Conservation (phyloP, 2,329 filamentous ascomycete species). For the Macrophomina pseudophaseolina region DNA sequence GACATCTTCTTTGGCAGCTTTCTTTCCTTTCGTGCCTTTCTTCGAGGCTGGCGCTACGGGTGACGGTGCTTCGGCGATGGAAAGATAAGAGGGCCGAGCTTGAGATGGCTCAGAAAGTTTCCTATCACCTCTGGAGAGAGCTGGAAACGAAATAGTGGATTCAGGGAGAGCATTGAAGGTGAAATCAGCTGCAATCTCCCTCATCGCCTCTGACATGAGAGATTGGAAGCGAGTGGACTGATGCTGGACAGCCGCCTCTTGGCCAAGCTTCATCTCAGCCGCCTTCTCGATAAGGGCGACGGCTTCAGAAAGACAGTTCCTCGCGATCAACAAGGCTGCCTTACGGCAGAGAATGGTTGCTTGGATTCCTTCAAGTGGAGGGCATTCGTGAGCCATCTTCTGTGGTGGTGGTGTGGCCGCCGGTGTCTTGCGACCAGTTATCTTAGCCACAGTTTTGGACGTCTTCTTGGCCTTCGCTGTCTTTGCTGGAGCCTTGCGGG, state of each 20-base stretch:
- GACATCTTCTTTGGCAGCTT: constrained; percentile 50
- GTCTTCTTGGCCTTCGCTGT: constrained; percentile 24
- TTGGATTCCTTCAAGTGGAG: constrained; percentile 49
- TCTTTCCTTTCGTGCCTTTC: constrained; percentile 15
- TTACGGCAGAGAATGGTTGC: constrained; percentile 58
- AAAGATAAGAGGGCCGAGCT: constrained; percentile 21
- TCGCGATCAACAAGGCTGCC: constrained; percentile 48
- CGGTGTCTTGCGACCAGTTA: constrained; percentile 19
- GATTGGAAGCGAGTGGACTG: constrained; percentile 68
- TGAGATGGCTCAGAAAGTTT: constrained; percentile 34
- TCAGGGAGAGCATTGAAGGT: constrained; percentile 91
- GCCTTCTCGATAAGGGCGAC: constrained; percentile 36
- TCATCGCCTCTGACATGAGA: constrained; percentile 70
- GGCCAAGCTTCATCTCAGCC: constrained; percentile 36
- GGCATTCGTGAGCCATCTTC: constrained; percentile 41
- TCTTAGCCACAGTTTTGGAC: constrained; percentile 28
- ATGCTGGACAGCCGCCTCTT: constrained; percentile 56
- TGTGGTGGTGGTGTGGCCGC: neutral
- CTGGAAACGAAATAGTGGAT: constrained; percentile 86
- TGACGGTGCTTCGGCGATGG: constrained; percentile 29
- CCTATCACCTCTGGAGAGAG: constrained; percentile 53
- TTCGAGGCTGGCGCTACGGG: constrained; percentile 16
- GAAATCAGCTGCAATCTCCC: constrained; percentile 76
- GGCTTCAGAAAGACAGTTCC: constrained; percentile 40
- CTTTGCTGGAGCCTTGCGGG: constrained; percentile 5